These are phyloP conservation scores for Clavulina sp. DNA, from an alignment of 768 basidiomycete genomes.

Conservation along the genomic window DNA sequence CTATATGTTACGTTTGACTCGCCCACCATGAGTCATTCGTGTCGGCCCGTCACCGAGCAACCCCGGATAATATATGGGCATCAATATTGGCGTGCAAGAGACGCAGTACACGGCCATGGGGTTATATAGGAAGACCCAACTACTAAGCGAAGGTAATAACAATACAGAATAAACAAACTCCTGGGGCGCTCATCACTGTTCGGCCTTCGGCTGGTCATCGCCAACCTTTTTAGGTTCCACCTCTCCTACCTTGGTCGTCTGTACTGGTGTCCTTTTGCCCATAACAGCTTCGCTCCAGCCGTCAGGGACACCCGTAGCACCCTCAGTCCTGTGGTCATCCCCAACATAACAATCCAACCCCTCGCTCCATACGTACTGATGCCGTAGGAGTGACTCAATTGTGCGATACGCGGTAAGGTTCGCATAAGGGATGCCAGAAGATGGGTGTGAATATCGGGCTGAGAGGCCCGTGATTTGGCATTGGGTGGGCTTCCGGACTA, in stretches of 20 bases:
- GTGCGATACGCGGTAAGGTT: conserved; percentile 44
- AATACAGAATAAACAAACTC: no score
- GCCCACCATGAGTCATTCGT: no score
- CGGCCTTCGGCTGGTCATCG: no score
- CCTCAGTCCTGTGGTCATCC: conserved; percentile 15
- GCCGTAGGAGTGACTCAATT: conserved; percentile 41
- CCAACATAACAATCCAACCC: conserved; percentile 16
- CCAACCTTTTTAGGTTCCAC: no score
- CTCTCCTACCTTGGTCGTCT: not conserved
- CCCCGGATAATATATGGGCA: no score
- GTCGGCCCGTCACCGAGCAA: no score
- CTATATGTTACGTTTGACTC: no score
- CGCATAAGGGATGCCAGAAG: conserved; percentile 64
- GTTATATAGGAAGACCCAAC: no score
- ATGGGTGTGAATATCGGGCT: conserved; percentile 67
- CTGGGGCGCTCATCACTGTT: no score
- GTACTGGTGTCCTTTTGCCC: not conserved
- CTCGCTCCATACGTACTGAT: conserved; percentile 50
- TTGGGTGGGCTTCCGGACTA: conserved; percentile 45
- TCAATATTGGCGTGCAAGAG: no score
- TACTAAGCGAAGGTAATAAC: no score
- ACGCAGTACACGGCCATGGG: no score
- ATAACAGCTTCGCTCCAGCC: conserved; percentile 11
- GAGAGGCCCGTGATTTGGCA: conserved; percentile 68
- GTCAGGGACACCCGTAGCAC: conserved; percentile 14